Base-by-base conservation (phyloP, 129 eudicot genomes). In the Arctium lappa region DNA sequence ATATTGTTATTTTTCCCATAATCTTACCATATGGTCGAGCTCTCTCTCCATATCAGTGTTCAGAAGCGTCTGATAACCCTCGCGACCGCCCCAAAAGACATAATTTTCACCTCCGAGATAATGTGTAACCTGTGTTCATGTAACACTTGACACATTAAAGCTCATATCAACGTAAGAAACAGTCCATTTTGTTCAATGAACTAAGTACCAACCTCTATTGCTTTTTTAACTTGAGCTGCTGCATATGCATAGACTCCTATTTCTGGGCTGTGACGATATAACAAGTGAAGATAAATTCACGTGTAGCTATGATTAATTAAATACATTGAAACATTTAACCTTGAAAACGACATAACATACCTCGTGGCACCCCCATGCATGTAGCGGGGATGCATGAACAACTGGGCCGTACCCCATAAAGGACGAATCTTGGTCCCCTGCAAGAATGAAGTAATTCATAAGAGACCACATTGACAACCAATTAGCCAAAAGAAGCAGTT, bases 31-130 rank as follows among this genome's bases (percentile, higher is more conserved):
- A 84, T 96, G 99, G 72, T 93, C 87, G 40, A 96, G 98, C 81
- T 96, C 99, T 89, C 92, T 91, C 85, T 89, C 99, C 99, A 96
- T 96, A 83, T 96, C 97, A 62, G 99, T 96, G 88, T 96, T 96
- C 62, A 96, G 77, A 84, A 96, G 99, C 76, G 95, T 85, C 82
- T 96, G 99, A 86, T 96, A 96, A 76, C 99, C 99, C 63, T 96
- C 99, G 71, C 99, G 98, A 85, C 99, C 99, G 29, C 99, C 99
- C 99, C 99, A 96, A 79, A 96, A 96, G 33, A 96, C 99, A 77
- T 89, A 96, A 77, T 96, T 96, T 82, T 96, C 99, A 80, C 99
- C 99, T 29, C 99, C 99, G 0, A 96, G 94, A 93, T 93, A 93
- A 86, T 96, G 99, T 72, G 99, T 96, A 29, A 96, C 99, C 98